Evolutionary conservation across 2,329 filamentous ascomycete genomes (phyloP).

Genomic region (Cladosporium sp.): DNA sequence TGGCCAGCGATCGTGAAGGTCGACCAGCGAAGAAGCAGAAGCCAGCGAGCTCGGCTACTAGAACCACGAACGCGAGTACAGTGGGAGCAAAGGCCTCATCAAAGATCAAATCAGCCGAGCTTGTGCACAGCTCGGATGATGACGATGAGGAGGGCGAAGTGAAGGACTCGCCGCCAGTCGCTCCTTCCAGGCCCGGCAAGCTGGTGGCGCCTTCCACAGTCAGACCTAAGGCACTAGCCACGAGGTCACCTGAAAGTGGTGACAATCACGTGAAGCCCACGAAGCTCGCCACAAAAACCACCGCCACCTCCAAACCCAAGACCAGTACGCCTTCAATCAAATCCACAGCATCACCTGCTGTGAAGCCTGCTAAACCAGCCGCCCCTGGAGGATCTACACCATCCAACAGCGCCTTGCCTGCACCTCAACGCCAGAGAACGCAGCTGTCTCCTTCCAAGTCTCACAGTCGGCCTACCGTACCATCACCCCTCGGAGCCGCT

Average conservation of each 20-base stretch:
- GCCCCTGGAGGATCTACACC: constrained; percentile 15
- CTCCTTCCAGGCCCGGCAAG: constrained; percentile 25
- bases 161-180: constrained; percentile 25
- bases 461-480: constrained; percentile 57
- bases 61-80: constrained; percentile 23
- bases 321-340: constrained; percentile 24
- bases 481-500: constrained; percentile 63
- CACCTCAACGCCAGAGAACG: constrained; percentile 38
- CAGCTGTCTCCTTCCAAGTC: constrained; percentile 30
- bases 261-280: constrained; percentile 28
- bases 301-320: constrained; percentile 21
- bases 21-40: constrained; percentile 15
- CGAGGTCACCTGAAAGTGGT: constrained; percentile 28
- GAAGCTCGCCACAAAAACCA: constrained; percentile 29
- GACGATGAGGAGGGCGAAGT: constrained; percentile 43
- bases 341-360: constrained; percentile 27
- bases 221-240: constrained; percentile 25
- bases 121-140: constrained; percentile 54
- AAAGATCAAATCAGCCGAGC: constrained; percentile 57
- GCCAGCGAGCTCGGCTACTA: constrained; percentile 25
- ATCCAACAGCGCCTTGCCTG: constrained; percentile 11
- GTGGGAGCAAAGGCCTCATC: constrained; percentile 39
- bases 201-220: constrained; percentile 27
- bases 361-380: constrained; percentile 24
- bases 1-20: constrained; percentile 34